Evolutionary conservation across 2,329 filamentous ascomycete species (phyloP), one percentile per base, ranked within the genome.

Genomic region (Penicillium italicum): DNA sequence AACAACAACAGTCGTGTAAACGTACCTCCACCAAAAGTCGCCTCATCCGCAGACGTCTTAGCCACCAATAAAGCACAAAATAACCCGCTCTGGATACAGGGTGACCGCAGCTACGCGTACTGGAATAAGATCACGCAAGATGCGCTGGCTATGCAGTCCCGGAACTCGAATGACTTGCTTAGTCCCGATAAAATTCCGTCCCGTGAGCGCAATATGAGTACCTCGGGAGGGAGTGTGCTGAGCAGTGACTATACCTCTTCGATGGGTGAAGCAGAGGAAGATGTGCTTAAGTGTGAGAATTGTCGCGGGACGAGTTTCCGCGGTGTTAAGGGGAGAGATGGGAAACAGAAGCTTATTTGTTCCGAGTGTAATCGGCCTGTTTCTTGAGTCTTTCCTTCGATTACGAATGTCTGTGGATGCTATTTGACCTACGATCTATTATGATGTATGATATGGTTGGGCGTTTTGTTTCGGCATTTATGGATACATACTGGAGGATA

Each of bases 261-360:
- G 47, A 68, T 57, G 20, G 72, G 66, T 5, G 74, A 74, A 9
- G 73, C 72, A 14, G 77, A 78, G 4, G 77, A 75, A 9, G 79
- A 80, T 20, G 75, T 76, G n/a, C 78, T 82, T 61, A 77, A 71
- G 24, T 89, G 87, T 64, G 74, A 76, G 22, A 79, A 78, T 57
- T 90, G 87, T 65, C 80, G 80, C 5, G 79, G 82, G 1, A 80
- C 73, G 20, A 83, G 85, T 57, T 90, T 90, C 62, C 83, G 83
- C 60, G 82, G 82, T 1, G 83, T 80, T 61, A 83, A 80, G 57
- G 74, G 79, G 4, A 79, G 76, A 28, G 80, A 79, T 8, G 77
- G 74, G 40, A 78, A 76, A 50, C 82, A 84, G 66, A 78, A 77
- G 57, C 71, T 89, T 60, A 78, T 85, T n/a, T 90, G 87, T 69